phyloP scores from a whole-genome alignment of 805 yeast species.

The Lachancea nothofagi region DNA sequence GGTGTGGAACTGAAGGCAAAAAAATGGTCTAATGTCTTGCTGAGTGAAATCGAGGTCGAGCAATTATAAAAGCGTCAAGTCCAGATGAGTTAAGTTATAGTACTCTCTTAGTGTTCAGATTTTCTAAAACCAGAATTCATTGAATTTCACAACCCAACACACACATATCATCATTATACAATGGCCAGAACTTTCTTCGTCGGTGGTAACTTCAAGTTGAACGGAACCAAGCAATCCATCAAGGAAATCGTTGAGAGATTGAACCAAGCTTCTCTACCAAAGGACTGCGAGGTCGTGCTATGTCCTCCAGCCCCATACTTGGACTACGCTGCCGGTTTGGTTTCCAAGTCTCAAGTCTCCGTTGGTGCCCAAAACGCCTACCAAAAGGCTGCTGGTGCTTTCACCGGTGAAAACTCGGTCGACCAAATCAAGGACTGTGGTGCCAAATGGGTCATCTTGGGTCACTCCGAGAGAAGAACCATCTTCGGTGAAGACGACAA shows the following conservation, averaged over 20 bases:
- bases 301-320: constrained; percentile 96
- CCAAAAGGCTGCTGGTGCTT: constrained; percentile 89
- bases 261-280: constrained; percentile 70
- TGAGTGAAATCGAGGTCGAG: neutral
- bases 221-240: constrained; percentile 87
- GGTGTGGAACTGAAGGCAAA: constrained; percentile 4
- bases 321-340: constrained; percentile 61
- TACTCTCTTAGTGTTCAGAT: no score
- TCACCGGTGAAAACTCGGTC: constrained; percentile 94
- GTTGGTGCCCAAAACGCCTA: constrained; percentile 91
- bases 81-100: no score
- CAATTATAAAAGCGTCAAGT: constrained; percentile 3
- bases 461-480: constrained; percentile 98
- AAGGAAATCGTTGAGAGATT: constrained; percentile 76
- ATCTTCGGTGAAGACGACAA: constrained; percentile 86
- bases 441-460: constrained; percentile 90
- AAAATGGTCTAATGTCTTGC: neutral
- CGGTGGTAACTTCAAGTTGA: constrained; percentile 99
- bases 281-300: constrained; percentile 85
- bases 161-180: constrained; percentile 10
- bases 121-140: constrained; percentile 4
- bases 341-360: constrained; percentile 65
- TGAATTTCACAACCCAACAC: neutral
- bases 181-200: constrained; percentile 91
- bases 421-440: constrained; percentile 85